phyloP scores from a whole-genome alignment of 2,329 filamentous ascomycete genomes.

The Colletotrichum euphorbiae region DNA sequence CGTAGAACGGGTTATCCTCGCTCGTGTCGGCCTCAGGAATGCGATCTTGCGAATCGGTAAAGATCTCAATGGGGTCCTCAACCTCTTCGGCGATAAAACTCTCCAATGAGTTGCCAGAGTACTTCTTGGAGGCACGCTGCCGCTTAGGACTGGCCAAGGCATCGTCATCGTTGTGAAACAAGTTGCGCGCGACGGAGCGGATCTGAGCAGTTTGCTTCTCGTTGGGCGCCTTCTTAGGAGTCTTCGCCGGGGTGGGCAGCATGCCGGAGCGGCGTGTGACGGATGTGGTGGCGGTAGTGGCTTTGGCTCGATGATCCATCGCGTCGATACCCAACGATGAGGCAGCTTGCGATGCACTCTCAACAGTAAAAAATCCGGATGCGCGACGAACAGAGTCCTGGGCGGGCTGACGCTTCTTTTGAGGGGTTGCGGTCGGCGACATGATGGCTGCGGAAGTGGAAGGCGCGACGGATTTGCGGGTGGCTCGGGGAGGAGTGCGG shows the following conservation, averaged over 20 bases:
- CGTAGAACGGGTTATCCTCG: constrained; percentile 79
- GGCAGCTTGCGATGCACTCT: constrained; percentile 57
- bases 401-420: constrained; percentile 61
- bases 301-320: constrained; percentile 30
- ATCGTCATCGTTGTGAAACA: constrained; percentile 70
- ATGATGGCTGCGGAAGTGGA: constrained; percentile 43
- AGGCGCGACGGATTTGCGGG: constrained; percentile 47
- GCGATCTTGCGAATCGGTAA: constrained; percentile 83
- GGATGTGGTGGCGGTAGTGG: constrained; percentile 39
- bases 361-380: constrained; percentile 57
- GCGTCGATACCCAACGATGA: constrained; percentile 53
- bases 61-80: constrained; percentile 75
- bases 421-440: constrained; percentile 44
- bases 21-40: constrained; percentile 75
- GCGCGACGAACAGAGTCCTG: constrained; percentile 62
- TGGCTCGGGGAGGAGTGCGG: constrained; percentile 51
- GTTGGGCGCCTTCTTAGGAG: constrained; percentile 72
- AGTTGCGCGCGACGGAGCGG: constrained; percentile 67
- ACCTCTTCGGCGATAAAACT: constrained; percentile 70
- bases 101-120: constrained; percentile 64
- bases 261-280: constrained; percentile 60
- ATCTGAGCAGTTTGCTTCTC: constrained; percentile 64
- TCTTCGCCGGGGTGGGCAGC: constrained; percentile 84
- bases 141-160: constrained; percentile 70
- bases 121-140: constrained; percentile 66